Base-by-base conservation (phyloP, 1,139 yeast genomes). In the Kodamaea suecica region DNA sequence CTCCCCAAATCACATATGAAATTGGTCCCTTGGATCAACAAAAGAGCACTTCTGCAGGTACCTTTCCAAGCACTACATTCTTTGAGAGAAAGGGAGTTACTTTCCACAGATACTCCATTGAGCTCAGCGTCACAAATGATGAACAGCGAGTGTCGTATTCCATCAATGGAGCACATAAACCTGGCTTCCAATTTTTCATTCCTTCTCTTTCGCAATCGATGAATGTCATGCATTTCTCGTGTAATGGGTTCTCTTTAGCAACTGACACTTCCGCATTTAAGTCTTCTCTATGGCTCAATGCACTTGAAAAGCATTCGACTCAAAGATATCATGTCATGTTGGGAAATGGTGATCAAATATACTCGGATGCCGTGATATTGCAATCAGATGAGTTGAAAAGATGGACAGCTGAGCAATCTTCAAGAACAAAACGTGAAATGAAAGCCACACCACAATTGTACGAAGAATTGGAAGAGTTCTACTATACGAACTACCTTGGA, bases 341-440 rank as follows among this genome's bases (percentile, higher is more conserved):
- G 28, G 97, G 97, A 14, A 97, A 97, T 33, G 98, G 98, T 23
- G 98, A 92, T 58, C 98, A 92, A 61, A 74, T 92, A 35, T 92
- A 92, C 58, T 80, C 90, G 38, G 97, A 92, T 59, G 71, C 88
- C 3, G 78, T 92, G 47, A 84, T 82, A 54, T 50, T 74, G 24
- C 69, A 78, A 28, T 77, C 83, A 4, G 51, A 68, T 31, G 64
- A 68, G 23, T 72, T 83, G 47, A 61, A 71, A 41, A 57, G 75
- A 27, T 90, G 97, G 97, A 59, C 78, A 29, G 53, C 63, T 21
- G 78, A 74, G 42, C 66, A 63, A 29, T 73, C 73, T 44, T 65
- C 74, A 26, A 40, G 66, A 45, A 67, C 66, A 44, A 80, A 79
- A 48, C 38, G 43, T 10, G 49, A 49, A 2, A 59, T 60, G 39